A percentile compares a stretch with the other conserved stretches of the same genome.
Conservation (phyloP, 2,329 filamentous ascomycete species). For the Colletotrichum sp. region DNA sequence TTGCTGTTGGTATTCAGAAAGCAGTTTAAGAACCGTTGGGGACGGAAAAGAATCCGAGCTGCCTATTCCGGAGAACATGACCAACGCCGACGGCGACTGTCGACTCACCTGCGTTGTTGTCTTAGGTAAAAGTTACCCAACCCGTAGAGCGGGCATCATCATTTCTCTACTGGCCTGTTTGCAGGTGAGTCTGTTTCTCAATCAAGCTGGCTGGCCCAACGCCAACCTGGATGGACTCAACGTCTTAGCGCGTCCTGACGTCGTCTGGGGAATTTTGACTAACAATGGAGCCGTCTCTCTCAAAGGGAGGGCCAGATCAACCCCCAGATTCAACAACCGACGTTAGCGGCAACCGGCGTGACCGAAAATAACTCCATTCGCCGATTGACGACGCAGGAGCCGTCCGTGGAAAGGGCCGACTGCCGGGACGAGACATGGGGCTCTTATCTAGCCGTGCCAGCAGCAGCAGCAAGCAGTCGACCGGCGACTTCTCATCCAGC, state of each 20-base stretch:
- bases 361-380: neutral
- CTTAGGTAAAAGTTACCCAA: neutral
- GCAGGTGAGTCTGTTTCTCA: neutral
- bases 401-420: neutral
- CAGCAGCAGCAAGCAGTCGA: neutral
- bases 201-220: neutral
- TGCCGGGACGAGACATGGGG: neutral
- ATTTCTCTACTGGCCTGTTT: neutral
- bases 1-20: fast-evolving
- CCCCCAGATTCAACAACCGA: neutral
- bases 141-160: neutral
- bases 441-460: neutral
- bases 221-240: neutral
- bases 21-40: fast-evolving
- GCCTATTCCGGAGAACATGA: neutral
- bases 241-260: neutral
- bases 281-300: neutral
- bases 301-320: neutral
- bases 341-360: conserved; percentile 2
- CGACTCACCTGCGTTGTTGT: neutral
- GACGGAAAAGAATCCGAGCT: neutral
- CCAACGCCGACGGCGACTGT: neutral
- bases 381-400: neutral
- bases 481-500: neutral
- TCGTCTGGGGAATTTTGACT: neutral